Conservation (phyloP, 1,284 basidiomycete species). For the Leucoagaricus sp. region DNA sequence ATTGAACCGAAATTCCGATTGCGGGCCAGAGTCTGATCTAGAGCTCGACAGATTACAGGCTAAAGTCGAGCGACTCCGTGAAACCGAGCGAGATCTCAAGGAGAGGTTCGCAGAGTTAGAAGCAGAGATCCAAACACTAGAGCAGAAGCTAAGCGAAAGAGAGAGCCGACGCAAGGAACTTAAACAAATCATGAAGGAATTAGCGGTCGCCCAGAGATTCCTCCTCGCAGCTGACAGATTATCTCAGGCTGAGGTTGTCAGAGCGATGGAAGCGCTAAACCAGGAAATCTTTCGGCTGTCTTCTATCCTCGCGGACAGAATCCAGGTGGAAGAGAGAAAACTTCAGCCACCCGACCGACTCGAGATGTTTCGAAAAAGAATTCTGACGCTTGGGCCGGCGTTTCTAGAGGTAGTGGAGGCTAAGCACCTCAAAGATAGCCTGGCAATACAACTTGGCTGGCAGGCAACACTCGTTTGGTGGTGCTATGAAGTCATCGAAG, state of each 20-base stretch:
- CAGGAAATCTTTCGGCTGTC: constrained; percentile 45
- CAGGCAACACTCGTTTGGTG: constrained; percentile 5
- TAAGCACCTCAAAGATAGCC: constrained; percentile 33
- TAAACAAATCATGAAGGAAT: constrained; percentile 24
- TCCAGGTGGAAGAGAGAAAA: constrained; percentile 20
- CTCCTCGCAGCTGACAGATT: constrained; percentile 43
- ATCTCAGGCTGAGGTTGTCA: constrained; percentile 44
- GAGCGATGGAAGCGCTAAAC: constrained; percentile 42
- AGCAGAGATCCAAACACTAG: constrained; percentile 15
- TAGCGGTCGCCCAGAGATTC: constrained; percentile 38
- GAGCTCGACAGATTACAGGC: neutral
- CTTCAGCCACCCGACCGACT: constrained; percentile 2
- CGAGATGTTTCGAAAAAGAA: constrained; percentile 34
- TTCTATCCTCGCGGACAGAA: constrained; percentile 42
- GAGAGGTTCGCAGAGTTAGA: constrained; percentile 15
- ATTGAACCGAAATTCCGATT: neutral
- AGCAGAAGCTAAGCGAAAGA: constrained; percentile 12
- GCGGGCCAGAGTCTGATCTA: neutral
- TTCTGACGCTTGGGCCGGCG: constrained; percentile 32
- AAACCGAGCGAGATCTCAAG: constrained; percentile 2
- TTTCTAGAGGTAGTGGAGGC: neutral
- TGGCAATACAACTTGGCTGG: constrained; percentile 24
- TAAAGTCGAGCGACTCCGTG: neutral
- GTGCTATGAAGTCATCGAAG: constrained; percentile 23
- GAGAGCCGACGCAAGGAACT: constrained; percentile 9